Conservation (phyloP, 176 grass and related monocot species). For the Themeda triandra region DNA sequence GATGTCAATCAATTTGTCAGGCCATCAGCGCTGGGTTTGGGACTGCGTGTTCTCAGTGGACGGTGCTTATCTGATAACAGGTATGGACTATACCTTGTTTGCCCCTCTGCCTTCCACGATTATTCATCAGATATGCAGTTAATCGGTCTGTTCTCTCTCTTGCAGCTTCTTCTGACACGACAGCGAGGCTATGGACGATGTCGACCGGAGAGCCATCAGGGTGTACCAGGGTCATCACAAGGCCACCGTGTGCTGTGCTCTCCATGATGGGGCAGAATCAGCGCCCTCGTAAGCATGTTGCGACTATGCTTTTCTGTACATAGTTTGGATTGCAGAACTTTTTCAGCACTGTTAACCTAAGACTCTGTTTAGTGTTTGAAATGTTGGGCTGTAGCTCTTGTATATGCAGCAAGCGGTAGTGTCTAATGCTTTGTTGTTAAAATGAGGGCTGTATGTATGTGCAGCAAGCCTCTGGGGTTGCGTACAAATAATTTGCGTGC, state of each 20-base stretch:
- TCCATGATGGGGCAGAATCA: conserved; percentile 82
- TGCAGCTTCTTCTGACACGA: conserved; percentile 90
- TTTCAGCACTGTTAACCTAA: background rate
- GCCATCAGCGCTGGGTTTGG: conserved; percentile 94
- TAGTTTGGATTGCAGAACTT: background rate
- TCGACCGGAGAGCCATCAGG: conserved; percentile 74
- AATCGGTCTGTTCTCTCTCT: background rate
- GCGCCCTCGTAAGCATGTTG: conserved; percentile 20
- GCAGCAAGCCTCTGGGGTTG: background rate
- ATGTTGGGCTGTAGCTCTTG: background rate
- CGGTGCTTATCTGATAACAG: conserved; percentile 86
- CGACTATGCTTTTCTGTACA: background rate
- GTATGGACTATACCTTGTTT: conserved; percentile 22
- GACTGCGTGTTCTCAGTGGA: conserved; percentile 95
- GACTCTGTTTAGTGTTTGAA: background rate
- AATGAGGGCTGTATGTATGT: background rate
- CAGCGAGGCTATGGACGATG: conserved; percentile 78
- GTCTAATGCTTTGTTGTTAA: too few species aligned
- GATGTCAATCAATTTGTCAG: conserved; percentile 21
- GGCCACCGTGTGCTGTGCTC: conserved; percentile 67
- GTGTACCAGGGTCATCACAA: conserved; percentile 94
- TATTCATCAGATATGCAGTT: background rate
- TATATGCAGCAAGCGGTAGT: too few species aligned
- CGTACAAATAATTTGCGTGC: background rate
- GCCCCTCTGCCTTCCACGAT: background rate